These are phyloP conservation scores for Fraxinus sp. DNA, from an alignment of 305 asterid species.

Conservation along the genomic window DNA sequence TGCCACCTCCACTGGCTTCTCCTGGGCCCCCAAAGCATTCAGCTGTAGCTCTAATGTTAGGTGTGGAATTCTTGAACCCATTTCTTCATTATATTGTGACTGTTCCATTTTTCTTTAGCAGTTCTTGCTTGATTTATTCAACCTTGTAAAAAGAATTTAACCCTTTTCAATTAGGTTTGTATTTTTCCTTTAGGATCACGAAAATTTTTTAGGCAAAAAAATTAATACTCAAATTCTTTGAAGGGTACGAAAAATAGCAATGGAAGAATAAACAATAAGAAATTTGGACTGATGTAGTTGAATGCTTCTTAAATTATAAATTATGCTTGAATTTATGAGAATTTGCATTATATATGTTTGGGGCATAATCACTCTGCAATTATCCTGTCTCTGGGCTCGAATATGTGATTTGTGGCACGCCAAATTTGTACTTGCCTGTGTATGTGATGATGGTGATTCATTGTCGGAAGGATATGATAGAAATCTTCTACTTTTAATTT, in stretches of 20 bases:
- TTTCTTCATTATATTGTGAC: not conserved
- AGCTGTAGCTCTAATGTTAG: conserved; percentile 21
- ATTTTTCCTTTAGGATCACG: not conserved
- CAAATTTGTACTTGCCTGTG: not conserved
- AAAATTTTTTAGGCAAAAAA: not conserved
- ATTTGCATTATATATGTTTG: not conserved
- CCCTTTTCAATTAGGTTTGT: not conserved
- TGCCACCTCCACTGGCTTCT: conserved; percentile 23
- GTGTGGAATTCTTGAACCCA: conserved; percentile 22
- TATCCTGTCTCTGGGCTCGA: not conserved
- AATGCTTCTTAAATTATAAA: not conserved
- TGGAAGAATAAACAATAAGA: not conserved
- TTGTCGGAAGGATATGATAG: not conserved
- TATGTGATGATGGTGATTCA: not conserved
- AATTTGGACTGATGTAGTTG: not conserved
- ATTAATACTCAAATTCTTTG: not conserved
- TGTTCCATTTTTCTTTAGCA: not conserved
- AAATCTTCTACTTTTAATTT: not conserved
- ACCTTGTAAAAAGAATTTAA: not conserved
- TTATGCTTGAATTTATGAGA: not conserved
- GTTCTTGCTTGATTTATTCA: not conserved
- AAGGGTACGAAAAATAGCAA: not conserved
- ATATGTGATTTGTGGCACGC: too few species aligned
- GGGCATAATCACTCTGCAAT: not conserved
- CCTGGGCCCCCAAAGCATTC: conserved; percentile 28